Base-by-base conservation (phyloP, 768 basidiomycete genomes). In the Boletus fagicola region DNA sequence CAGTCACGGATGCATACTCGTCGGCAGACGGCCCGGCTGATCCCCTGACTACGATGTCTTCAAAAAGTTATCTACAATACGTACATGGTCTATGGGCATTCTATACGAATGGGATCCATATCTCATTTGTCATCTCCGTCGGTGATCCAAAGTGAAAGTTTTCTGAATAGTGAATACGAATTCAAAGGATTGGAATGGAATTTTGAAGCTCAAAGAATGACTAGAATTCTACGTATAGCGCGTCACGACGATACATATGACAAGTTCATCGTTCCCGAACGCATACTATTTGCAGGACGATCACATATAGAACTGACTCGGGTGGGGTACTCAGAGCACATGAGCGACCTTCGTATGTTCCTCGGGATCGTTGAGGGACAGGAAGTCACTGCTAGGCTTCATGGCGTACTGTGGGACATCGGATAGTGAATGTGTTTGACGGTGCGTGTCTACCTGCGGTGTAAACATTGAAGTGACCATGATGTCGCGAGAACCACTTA, bases 371-470 rank as follows among this genome's bases (percentile, higher is more conserved):
- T 65, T 55, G 22, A 70, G 55, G 13, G 67, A 61, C 38, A 70
- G 8, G 26, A 70, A 65, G 22, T 68, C 65, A 42, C 54, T 53
- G 42, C 60, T 53, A n/a, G 59, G 61, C 38, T 70, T 68, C 63
- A 58, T 59, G 30, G 60, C 47, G 30, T 63, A 70, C 42, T 61
- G 61, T 18, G 68, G 61, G 11, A 56, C 56, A 54, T 65, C 68
- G n/a, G 65, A 51, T n/a, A 65, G 44, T 40, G 58, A 68, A 51
- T 70, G 63, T 24, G 59, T 57, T 49, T 62, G 66, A 40, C 55
- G 65, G 49, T 69, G 67, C 13, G 71, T 70, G 50, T 72, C 68
- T 54, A 72, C 73, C 68, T 71, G 56, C 5, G 13, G 39, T 36
- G 49, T 20, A 16, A 33, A 51, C 53, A 24, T 59, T 58, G 50